phyloP scores from a whole-genome alignment of 805 yeast genomes.

The Lachancea meyersii region DNA sequence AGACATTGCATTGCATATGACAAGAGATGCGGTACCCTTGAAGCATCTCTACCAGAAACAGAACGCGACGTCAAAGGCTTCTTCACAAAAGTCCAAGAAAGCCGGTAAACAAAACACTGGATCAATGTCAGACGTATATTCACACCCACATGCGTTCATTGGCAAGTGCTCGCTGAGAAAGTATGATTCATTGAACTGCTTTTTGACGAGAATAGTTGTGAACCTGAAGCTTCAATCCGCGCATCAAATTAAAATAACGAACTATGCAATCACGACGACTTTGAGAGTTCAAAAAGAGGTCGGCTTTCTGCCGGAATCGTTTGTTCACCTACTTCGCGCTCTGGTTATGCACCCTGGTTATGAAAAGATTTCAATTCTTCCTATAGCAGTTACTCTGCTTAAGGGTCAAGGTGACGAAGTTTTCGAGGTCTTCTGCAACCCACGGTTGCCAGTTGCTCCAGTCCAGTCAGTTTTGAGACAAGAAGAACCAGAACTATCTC shows the following conservation, averaged over 20 bases:
- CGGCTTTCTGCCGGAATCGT: constrained; percentile 25
- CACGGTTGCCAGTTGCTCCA: constrained; percentile 58
- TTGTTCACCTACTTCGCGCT: constrained; percentile 41
- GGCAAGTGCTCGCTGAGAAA: constrained; percentile 38
- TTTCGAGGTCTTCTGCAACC: constrained; percentile 59
- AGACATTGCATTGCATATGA: constrained; percentile 46
- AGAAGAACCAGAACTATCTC: background rate
- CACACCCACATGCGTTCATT: constrained; percentile 55
- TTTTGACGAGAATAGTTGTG: constrained; percentile 45
- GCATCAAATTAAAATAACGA: constrained; percentile 53
- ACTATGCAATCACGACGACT: constrained; percentile 38
- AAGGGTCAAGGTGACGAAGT: constrained; percentile 41
- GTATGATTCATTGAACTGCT: constrained; percentile 29
- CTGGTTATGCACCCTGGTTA: constrained; percentile 65
- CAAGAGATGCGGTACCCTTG: constrained; percentile 31
- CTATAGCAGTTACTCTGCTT: constrained; percentile 55
- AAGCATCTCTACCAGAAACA: constrained; percentile 25
- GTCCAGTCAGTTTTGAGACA: constrained; percentile 22
- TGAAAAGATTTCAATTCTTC: constrained; percentile 59
- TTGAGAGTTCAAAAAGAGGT: constrained; percentile 27
- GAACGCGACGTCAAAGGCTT: constrained; percentile 36
- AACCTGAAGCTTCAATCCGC: constrained; percentile 53
- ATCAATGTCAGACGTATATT: constrained; percentile 61
- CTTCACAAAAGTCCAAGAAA: constrained; percentile 36
- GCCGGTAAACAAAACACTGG: constrained; percentile 37